A percentile compares a stretch with the other conserved stretches of the same genome.
Conservation (phyloP, 164 flowering plant species). For the Echeveria elegans region DNA sequence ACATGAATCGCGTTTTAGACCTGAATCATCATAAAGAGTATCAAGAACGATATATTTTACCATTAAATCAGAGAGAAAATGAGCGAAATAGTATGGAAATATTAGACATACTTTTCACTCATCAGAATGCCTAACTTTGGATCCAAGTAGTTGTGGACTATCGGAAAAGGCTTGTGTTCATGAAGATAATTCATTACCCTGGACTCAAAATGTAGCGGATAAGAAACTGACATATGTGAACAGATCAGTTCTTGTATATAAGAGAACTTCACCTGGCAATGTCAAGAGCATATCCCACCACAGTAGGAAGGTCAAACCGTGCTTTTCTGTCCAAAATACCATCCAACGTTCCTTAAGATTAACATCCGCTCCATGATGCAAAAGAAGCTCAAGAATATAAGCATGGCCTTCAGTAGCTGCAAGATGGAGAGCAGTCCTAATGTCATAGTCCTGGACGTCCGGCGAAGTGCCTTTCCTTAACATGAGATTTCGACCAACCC, state of each 20-base stretch:
- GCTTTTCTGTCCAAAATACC: constrained; percentile 26
- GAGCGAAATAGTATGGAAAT: too few relatives aligned
- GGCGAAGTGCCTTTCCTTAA: constrained; percentile 38
- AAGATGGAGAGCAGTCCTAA: constrained; percentile 52
- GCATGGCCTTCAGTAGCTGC: constrained; percentile 73
- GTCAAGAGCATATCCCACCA: constrained; percentile 51
- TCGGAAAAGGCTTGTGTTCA: constrained; percentile 46
- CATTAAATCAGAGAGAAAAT: too few relatives aligned
- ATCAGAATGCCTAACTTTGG: constrained; percentile 26
- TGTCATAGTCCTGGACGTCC: constrained; percentile 50
- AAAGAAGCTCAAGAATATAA: constrained; percentile 46
- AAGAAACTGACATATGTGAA: not conserved
- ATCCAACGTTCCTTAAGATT: constrained; percentile 31
- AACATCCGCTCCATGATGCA: constrained; percentile 28
- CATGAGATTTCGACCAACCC: constrained; percentile 49
- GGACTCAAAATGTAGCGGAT: constrained; percentile 9
- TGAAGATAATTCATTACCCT: constrained; percentile 72
- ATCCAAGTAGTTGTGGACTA: constrained; percentile 45
- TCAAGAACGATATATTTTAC: too few relatives aligned
- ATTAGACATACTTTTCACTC: not conserved
- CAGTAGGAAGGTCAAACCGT: constrained; percentile 35
- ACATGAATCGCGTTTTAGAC: too few relatives aligned
- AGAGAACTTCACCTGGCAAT: constrained; percentile 35
- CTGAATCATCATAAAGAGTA: too few relatives aligned
- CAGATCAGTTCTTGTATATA: not conserved